Evolutionary conservation across 2,329 filamentous ascomycete genomes (phyloP), one percentile per base, ranked within the genome.

Genomic region (Hypoxylon sp.): DNA sequence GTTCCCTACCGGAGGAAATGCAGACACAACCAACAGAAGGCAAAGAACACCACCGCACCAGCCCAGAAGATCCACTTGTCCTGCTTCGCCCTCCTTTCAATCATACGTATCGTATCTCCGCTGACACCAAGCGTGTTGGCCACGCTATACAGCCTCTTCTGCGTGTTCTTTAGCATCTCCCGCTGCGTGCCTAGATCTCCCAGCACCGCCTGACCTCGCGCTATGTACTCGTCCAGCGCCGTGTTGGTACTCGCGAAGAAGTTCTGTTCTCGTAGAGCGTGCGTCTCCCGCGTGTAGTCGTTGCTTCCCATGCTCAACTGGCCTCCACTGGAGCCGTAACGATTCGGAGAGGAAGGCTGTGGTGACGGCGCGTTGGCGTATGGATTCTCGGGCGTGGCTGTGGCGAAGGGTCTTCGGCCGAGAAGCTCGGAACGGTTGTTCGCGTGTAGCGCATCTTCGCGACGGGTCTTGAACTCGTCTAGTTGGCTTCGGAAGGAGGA

Each of bases 41-140:
- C 68, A 65, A 97, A 89, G 71, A 99, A 99, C 25, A 94, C 73
- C 4, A 95, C 73, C 2, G 93, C 91, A 0, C 94, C 91, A 0
- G 78, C 88, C 80, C 89, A 89, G 71, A 99, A 99, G 25, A 99
- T 96, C 91, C 92, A 97, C 74, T 97, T 97, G 71, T 99, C 94
- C 76, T 97, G 89, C 71, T 86, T 89, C 40, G 94, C 91, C 57
- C 94, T 80, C 62, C 94, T 77, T 74, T 97, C 93, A 30, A 99
- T 88, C 91, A 94, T 97, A 35, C 94, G 86, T 60, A 99, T 99
- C 2, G 94, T 99, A 69, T 97, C 93, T 13, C 93, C 92, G 66
- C 89, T 95, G 52, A 99, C 83, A 0, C 94, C 94, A 36, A 99
- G 75, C 15, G 94, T 97, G 68, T 96, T 97, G 5, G 90, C 94